Conservation (phyloP, 495 filamentous ascomycete species). For the Trichoderma orchidacearum region DNA sequence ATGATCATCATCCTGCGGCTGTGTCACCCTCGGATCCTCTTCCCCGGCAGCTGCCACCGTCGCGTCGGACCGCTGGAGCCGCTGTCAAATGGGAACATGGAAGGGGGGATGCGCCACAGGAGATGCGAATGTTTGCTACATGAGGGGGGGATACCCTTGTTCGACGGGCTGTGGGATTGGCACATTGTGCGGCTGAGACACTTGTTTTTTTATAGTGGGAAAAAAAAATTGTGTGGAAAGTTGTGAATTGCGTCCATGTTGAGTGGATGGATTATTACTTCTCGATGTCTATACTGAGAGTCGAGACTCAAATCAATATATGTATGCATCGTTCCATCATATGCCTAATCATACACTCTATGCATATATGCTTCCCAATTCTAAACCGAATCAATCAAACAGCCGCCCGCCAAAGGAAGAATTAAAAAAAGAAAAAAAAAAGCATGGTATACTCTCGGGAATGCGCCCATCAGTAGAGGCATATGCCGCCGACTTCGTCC, state of each 20-base stretch:
- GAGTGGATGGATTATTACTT: too few relatives aligned
- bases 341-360: not conserved
- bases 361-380: not conserved
- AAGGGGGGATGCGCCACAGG: not conserved
- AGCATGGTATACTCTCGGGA: too few relatives aligned
- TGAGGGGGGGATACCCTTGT: not conserved
- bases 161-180: not conserved
- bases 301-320: too few relatives aligned
- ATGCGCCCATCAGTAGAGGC: slow-evolving; percentile 27
- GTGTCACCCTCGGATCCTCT: not conserved
- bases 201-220: too few relatives aligned
- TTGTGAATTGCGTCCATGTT: too few relatives aligned
- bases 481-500: slow-evolving; percentile 52
- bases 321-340: not conserved
- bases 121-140: not conserved
- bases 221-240: not conserved
- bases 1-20: not conserved
- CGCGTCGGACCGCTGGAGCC: not conserved
- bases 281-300: too few relatives aligned
- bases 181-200: not conserved
- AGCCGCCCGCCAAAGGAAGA: not conserved
- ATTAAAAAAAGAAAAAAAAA: not conserved
- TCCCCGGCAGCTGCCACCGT: not conserved
- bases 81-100: not conserved
- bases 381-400: not conserved